Conservation (phyloP, 2,329 filamentous ascomycete genomes). For the Truncatella angustata region DNA sequence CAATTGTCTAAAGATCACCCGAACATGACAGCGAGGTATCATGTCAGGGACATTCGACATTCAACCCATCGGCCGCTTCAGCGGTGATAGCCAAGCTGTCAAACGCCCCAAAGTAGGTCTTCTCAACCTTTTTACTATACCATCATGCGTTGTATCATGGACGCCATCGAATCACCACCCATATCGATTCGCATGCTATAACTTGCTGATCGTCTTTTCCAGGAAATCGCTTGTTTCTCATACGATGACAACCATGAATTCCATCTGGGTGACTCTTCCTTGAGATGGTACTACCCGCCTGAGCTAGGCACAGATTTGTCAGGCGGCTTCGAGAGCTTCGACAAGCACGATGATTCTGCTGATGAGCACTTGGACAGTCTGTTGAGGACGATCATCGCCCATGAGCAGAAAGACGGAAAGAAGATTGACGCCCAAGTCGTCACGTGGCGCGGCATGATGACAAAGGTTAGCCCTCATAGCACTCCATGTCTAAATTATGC, state of each 20-base stretch:
- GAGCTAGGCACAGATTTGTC: slow-evolving; percentile 70
- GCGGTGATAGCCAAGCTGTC: slow-evolving; percentile 66
- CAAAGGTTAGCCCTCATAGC: slow-evolving; percentile 63
- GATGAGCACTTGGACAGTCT: slow-evolving; percentile 88
- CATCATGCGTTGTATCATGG: too few relatives aligned
- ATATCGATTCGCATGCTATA: not conserved
- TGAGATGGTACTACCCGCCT: slow-evolving; percentile 87
- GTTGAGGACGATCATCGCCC: slow-evolving; percentile 69
- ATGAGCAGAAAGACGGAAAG: slow-evolving; percentile 67
- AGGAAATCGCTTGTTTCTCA: slow-evolving; percentile 93
- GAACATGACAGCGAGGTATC: not conserved
- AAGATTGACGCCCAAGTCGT: slow-evolving; percentile 76
- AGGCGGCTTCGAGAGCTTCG: slow-evolving; percentile 77
- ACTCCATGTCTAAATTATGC: not conserved
- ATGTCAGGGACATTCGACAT: slow-evolving; percentile 53
- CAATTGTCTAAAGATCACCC: not conserved
- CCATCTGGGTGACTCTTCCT: slow-evolving; percentile 71
- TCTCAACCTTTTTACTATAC: not conserved
- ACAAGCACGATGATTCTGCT: slow-evolving; percentile 75
- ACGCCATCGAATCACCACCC: too few relatives aligned
- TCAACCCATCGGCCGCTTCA: slow-evolving; percentile 68
- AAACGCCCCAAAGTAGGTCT: slow-evolving; percentile 67
- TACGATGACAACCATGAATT: slow-evolving; percentile 83
- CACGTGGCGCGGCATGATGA: slow-evolving; percentile 98
- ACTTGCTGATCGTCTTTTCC: not conserved